Conservation (phyloP, 306 rosid genomes). For the Canavalia ensiformis region DNA sequence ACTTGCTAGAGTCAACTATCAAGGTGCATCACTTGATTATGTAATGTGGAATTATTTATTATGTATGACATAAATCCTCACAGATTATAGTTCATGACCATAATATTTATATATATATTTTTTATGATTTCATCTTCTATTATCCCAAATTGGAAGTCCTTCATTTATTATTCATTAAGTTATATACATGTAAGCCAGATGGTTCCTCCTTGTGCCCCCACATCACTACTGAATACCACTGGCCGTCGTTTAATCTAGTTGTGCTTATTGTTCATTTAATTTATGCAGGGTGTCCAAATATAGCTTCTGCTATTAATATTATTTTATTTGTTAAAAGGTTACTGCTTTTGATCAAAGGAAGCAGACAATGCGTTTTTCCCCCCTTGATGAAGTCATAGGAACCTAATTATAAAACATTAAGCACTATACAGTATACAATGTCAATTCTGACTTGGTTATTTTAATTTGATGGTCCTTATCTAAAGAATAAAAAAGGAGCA, state of each 20-base stretch:
- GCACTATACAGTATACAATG: constrained; percentile 24
- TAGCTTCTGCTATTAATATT: constrained; percentile 20
- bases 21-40: constrained; percentile 45
- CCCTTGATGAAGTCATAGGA: constrained; percentile 41
- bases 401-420: constrained; percentile 36
- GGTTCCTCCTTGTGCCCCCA: constrained; percentile 23
- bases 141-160: constrained; percentile 20
- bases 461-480: constrained; percentile 41
- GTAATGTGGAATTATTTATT: constrained; percentile 37
- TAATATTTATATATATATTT: background rate
- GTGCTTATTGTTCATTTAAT: background rate
- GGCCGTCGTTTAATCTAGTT: constrained; percentile 6
- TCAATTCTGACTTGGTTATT: constrained; percentile 38
- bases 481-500: background rate
- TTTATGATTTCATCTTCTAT: constrained; percentile 20
- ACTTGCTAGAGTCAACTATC: constrained; percentile 54
- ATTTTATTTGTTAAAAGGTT: constrained; percentile 1
- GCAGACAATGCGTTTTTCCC: constrained; percentile 1
- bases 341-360: background rate
- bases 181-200: background rate
- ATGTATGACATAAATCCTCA: constrained; percentile 9
- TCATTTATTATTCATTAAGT: constrained; percentile 5
- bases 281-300: constrained; percentile 11
- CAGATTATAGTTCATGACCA: constrained; percentile 2
- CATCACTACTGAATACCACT: constrained; percentile 22